Evolutionary conservation across 495 filamentous ascomycete genomes (phyloP), one percentile per base, ranked within the genome.

Genomic region (Patellaria atrata): DNA sequence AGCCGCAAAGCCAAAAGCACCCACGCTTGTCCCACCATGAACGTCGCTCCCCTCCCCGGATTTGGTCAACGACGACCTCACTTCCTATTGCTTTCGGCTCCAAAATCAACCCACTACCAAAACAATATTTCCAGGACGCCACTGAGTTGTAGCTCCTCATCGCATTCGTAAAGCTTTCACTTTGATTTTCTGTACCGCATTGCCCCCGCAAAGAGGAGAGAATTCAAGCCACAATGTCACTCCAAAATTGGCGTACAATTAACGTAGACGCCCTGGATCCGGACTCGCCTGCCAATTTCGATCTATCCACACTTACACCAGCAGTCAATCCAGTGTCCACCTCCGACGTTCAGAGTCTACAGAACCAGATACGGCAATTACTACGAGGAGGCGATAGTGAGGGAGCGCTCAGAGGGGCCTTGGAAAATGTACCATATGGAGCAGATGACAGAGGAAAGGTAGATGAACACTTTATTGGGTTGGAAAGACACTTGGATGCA

Each of bases 261-360:
- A 82, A 93, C 64, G 75, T 94, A 61, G 85, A 94, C 59, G 69
- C 73, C 44, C 71, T 87, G 35, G 77, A 85, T 58, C 79, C 83
- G n/a, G 85, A 94, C 59, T 79, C 79, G 38, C 64, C 77, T 28
- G 61, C 71, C 53, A 93, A 92, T 68, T 94, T 94, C 63, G 77
- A 85, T 51, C 69, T 79, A 48, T 66, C 75, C 30, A 75, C 82
- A 12, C 73, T 94, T 34, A 72, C 79, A 43, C 79, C 82, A 10
- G 60, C 73, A n/a, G 68, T 76, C 30, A 52, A 71, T 35, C 67
- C 79, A 41, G 65, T 72, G 29, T 71, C 68, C 45, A 74, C 79
- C 34, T 61, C 68, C 45, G 82, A 82, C 33, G 77, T 82, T 32
- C 77, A 83, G 35, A 65, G 63, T 30, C 63, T 87, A 34, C 73